Evolutionary conservation across 805 yeast species (phyloP).

Genomic region (Pichia cabralensis): DNA sequence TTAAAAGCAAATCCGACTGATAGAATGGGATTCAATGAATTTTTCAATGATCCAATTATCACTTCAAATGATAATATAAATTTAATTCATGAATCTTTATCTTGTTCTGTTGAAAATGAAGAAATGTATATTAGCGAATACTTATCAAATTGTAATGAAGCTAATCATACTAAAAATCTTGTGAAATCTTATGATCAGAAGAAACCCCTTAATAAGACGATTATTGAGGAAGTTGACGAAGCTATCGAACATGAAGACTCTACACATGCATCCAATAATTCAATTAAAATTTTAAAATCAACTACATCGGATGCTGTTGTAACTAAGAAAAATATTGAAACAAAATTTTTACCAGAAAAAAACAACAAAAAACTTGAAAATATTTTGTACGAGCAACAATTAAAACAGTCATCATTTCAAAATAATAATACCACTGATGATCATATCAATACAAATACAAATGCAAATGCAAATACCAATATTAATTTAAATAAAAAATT

Average conservation of each 20-base stretch:
- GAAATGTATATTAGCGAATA: conserved; percentile 81
- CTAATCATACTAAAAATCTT: conserved; percentile 12
- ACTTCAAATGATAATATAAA: conserved; percentile 32
- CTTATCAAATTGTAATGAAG: conserved; percentile 18
- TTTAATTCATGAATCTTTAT: conserved; percentile 43
- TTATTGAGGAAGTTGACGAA: conserved; percentile 8
- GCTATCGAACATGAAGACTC: too few relatives aligned
- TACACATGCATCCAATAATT: too few relatives aligned
- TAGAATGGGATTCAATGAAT: conserved; percentile 81
- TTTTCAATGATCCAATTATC: conserved; percentile 67
- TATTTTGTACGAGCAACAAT: conserved; percentile 7
- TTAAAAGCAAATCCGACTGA: conserved; percentile 79
- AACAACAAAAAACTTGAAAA: conserved; percentile 4
- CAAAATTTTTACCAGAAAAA: neutral
- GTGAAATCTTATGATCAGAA: too few relatives aligned
- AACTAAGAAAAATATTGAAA: conserved; percentile 1
- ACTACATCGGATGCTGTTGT: neutral
- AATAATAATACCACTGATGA: too few relatives aligned
- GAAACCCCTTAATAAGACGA: conserved; percentile 3
- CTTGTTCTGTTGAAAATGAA: conserved; percentile 61
- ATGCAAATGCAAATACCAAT: too few relatives aligned
- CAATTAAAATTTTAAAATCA: too few relatives aligned
- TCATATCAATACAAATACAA: too few relatives aligned
- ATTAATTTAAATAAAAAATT: too few relatives aligned
- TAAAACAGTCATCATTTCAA: too few relatives aligned